Base-by-base conservation (phyloP, 2,329 filamentous ascomycete genomes). In the Scedosporium boydii region DNA sequence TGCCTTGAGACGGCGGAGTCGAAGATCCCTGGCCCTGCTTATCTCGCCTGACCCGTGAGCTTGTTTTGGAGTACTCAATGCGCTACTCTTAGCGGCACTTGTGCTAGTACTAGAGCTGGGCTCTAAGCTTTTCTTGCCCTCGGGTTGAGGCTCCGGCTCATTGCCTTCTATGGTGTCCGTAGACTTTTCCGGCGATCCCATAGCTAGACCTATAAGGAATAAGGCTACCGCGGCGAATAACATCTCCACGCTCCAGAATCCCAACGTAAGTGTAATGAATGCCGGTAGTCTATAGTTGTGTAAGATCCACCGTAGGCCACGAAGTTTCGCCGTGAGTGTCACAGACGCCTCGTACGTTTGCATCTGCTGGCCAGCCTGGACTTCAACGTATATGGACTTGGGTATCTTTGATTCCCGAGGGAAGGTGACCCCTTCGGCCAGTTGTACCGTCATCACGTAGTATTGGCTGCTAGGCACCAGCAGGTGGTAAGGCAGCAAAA, bases 231-330 rank as follows among this genome's bases (percentile, higher is more conserved):
- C 77, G 71, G 89, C 83, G 51, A 87, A 88, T 0, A 85, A 66
- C 69, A 96, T 80, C 70, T 93, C 91, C 12, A 85, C 84, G 1
- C 77, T 71, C 91, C 93, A 98, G 74, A 97, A 97, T 0, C 84
- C 67, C 0, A 78, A 73, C 0, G 87, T 90, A 68, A 92, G 89
- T 0, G 87, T 69, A 0, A 89, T 60, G 63, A 91, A 92, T 4
- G 86, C 86, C 1, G 85, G 72, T 42, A 95, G 69, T 12, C 89
- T 85, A 76, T 93, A 88, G 65, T 91, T 87, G 69, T 95, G 95
- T 90, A 99, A 96, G 62, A 93, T 69, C 85, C 89, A 95, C 58
- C 89, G 79, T 64, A 97, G 73, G 0, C 93, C 93, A 10, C 82
- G 81, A 66, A 97, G 86, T 61, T 86, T 82, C 4, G 93, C 93